phyloP scores from a whole-genome alignment of 257 asterid genomes.

The Cynanchum wilfordii region DNA sequence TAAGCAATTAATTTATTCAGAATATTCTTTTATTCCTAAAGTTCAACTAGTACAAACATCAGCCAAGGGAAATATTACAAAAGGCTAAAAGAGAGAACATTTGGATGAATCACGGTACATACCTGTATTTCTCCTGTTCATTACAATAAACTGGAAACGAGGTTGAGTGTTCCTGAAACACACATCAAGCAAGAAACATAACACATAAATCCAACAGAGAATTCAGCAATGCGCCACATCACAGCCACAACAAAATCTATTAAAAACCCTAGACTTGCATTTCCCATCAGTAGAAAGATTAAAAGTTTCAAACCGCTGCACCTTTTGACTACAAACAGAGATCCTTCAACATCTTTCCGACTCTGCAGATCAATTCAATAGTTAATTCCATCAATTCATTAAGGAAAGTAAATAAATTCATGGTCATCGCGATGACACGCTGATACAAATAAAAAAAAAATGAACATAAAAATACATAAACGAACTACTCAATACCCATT shows the following conservation, averaged over 20 bases:
- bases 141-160: constrained; percentile 80
- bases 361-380: constrained; percentile 40
- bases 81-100: neutral
- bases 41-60: neutral
- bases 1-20: neutral
- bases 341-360: constrained; percentile 91
- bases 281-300: constrained; percentile 2
- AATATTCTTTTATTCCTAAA: too few species aligned
- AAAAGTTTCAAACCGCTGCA: constrained; percentile 18
- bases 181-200: constrained; percentile 15
- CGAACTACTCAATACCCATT: constrained; percentile 56
- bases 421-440: neutral
- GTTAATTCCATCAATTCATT: neutral
- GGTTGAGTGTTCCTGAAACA: constrained; percentile 76
- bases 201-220: neutral
- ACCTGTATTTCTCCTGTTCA: constrained; percentile 90
- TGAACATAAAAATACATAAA: neutral
- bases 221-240: neutral
- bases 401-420: neutral
- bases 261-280: constrained; percentile 20
- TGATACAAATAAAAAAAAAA: neutral
- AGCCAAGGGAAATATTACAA: neutral
- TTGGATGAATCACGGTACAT: constrained; percentile 10
- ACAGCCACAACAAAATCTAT: neutral
- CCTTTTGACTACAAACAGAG: constrained; percentile 93